These are phyloP conservation scores for Xylariaceae sp. DNA, from an alignment of 2,329 filamentous ascomycete genomes.

Conservation along the genomic window DNA sequence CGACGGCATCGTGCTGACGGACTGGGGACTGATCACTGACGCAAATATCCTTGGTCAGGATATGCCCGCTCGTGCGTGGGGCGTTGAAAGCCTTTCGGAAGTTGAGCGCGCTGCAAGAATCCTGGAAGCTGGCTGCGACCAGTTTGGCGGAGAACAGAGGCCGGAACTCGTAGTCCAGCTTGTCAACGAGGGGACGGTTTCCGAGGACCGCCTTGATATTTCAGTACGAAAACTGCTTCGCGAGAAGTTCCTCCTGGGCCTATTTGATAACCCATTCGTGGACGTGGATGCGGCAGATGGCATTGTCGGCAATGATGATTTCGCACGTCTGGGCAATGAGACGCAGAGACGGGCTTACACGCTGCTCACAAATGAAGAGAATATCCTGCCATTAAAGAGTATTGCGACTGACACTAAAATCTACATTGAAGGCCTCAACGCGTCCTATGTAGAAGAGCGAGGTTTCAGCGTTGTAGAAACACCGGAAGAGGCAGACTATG, in stretches of 20 bases:
- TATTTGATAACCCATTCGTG: slow-evolving; percentile 49
- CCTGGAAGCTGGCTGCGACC: slow-evolving; percentile 47
- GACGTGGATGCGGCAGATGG: slow-evolving; percentile 36
- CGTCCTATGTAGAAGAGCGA: slow-evolving; percentile 26
- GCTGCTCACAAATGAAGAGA: slow-evolving; percentile 18
- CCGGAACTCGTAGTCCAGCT: slow-evolving; percentile 46
- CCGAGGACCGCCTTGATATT: slow-evolving; percentile 39
- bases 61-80: slow-evolving; percentile 47
- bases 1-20: slow-evolving; percentile 46
- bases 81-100: slow-evolving; percentile 40
- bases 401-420: slow-evolving; percentile 9
- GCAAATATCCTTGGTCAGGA: slow-evolving; percentile 35
- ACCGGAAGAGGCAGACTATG: slow-evolving; percentile 35
- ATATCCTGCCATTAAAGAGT: slow-evolving; percentile 11
- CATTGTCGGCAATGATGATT: slow-evolving; percentile 41
- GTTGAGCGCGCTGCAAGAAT: slow-evolving; percentile 38
- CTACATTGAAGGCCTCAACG: slow-evolving; percentile 23
- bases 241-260: slow-evolving; percentile 48
- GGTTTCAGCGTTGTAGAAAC: slow-evolving; percentile 29
- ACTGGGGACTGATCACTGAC: slow-evolving; percentile 50
- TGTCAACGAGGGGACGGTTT: slow-evolving; percentile 35
- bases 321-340: slow-evolving; percentile 32
- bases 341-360: slow-evolving; percentile 27
- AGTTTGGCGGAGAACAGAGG: slow-evolving; percentile 45
- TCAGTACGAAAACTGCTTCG: slow-evolving; percentile 41